These are phyloP conservation scores for Ceratocystis cubensis DNA, from an alignment of 2,329 filamentous ascomycete genomes.

Conservation along the genomic window DNA sequence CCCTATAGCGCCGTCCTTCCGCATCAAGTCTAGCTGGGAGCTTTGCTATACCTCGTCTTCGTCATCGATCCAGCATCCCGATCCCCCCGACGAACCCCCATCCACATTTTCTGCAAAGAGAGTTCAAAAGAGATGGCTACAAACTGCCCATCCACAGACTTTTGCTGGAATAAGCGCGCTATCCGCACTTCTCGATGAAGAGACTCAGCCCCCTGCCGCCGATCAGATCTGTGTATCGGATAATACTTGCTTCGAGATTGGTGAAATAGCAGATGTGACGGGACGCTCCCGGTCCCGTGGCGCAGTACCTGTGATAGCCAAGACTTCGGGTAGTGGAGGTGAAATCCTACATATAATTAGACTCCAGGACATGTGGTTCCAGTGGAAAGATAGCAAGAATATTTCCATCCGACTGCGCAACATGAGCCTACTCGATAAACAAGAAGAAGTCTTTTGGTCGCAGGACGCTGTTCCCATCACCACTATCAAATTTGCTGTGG, in stretches of 20 bases:
- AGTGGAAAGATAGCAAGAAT: constrained; percentile 39
- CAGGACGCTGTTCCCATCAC: constrained; percentile 39
- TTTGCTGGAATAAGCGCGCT: constrained; percentile 31
- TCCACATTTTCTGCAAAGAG: constrained; percentile 19
- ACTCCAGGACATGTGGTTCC: constrained; percentile 39
- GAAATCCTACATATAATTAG: constrained; percentile 45
- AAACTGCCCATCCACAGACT: constrained; percentile 40
- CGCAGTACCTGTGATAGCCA: constrained; percentile 32
- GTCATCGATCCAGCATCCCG: constrained; percentile 1
- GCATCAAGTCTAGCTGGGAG: constrained; percentile 17
- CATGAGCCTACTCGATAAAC: constrained; percentile 33
- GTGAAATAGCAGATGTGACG: constrained; percentile 38
- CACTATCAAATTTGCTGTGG: constrained; percentile 38
- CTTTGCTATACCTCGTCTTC: constrained; percentile 19
- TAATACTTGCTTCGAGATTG: constrained; percentile 38
- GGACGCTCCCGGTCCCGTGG: constrained; percentile 17
- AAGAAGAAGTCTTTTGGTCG: constrained; percentile 42
- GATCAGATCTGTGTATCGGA: constrained; percentile 11
- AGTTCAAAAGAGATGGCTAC: constrained; percentile 38
- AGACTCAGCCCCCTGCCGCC: constrained; percentile 21
- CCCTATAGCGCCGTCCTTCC: constrained; percentile 14
- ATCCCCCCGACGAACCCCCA: background rate
- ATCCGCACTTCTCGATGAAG: constrained; percentile 29
- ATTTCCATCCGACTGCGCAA: constrained; percentile 37
- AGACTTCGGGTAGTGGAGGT: constrained; percentile 43